Conservation (phyloP, 306 rosid genomes). For the Rosa lucieae region DNA sequence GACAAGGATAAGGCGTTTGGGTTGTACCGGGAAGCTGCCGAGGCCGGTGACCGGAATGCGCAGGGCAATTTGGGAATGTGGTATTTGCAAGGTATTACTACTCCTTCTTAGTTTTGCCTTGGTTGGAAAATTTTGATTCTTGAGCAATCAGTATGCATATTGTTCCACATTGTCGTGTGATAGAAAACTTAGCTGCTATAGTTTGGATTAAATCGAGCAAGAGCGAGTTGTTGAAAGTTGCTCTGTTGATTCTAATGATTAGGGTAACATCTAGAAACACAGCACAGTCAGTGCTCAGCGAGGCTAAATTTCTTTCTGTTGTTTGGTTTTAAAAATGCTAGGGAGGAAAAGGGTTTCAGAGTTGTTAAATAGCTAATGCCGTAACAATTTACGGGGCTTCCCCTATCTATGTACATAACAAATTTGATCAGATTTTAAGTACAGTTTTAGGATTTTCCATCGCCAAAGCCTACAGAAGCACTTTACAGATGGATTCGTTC, state of each 20-base stretch:
- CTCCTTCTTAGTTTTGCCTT: no score
- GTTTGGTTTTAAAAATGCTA: neutral
- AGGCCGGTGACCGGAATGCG: constrained; percentile 69
- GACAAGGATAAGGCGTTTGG: constrained; percentile 48
- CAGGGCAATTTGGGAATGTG: constrained; percentile 84
- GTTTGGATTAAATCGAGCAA: no score
- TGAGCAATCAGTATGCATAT: neutral
- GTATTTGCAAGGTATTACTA: constrained; percentile 62
- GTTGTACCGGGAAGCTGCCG: constrained; percentile 60
- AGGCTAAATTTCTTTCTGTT: neutral
- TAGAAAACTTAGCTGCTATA: no score
- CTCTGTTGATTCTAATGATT: neutral
- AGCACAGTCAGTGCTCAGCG: no score
- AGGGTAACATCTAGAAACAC: neutral
- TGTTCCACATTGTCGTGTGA: neutral
- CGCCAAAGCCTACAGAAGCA: neutral
- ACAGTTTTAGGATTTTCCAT: neutral
- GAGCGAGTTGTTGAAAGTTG: neutral
- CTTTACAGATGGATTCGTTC: neutral
- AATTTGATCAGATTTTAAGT: neutral
- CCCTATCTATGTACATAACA: neutral
- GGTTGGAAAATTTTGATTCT: neutral
- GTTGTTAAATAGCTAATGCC: no score
- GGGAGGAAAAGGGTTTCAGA: neutral
- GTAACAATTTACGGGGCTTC: no score